Evolutionary conservation across 1,284 basidiomycete genomes (phyloP).

Genomic region (Cerioporus squamosus): DNA sequence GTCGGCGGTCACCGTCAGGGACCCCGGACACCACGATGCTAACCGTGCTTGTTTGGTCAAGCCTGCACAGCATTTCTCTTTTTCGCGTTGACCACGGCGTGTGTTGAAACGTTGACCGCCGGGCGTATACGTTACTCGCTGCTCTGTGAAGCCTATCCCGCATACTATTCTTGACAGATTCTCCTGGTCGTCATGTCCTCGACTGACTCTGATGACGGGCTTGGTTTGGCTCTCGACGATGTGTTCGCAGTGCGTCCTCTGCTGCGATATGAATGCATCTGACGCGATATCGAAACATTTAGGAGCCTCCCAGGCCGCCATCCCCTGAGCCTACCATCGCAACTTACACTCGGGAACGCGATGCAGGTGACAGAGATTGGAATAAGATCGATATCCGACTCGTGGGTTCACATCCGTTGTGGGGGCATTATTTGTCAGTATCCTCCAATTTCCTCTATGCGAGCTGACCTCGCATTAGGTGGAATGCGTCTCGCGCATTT

Average conservation of each 20-base stretch:
- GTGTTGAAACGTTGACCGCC: no score
- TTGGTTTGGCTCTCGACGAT: no score
- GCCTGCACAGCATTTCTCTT: no score
- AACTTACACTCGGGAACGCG: slow-evolving; percentile 46
- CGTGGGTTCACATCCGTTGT: slow-evolving; percentile 88
- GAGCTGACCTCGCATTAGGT: slow-evolving; percentile 50
- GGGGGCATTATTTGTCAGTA: slow-evolving; percentile 88
- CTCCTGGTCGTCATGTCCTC: no score
- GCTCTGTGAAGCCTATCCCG: no score
- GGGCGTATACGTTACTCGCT: no score
- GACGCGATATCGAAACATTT: neutral
- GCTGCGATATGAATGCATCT: slow-evolving; percentile 33
- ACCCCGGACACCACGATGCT: no score
- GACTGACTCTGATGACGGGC: neutral
- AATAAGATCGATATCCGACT: slow-evolving; percentile 67
- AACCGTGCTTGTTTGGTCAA: no score
- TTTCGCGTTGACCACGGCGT: no score
- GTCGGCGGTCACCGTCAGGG: no score
- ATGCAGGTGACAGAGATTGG: slow-evolving; percentile 35
- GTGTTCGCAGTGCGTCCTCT: neutral
- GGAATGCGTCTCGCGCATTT: slow-evolving; percentile 84
- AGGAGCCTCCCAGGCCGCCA: slow-evolving; percentile 57
- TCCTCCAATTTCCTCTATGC: neutral
- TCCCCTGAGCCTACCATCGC: slow-evolving; percentile 60
- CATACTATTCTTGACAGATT: no score